phyloP scores from a whole-genome alignment of 257 asterid species.

The Leptodermis oblonga region DNA sequence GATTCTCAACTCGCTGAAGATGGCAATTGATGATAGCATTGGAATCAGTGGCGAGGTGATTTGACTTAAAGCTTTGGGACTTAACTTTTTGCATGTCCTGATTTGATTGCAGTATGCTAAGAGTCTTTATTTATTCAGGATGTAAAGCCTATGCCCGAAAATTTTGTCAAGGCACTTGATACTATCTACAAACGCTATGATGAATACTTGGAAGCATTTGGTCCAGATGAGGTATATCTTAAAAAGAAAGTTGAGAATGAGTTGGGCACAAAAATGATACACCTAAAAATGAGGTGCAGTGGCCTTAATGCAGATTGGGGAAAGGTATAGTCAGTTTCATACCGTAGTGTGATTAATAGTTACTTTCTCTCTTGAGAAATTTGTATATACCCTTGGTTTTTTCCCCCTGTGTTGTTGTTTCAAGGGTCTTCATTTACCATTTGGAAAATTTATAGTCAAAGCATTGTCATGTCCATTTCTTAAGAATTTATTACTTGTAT shows the following conservation, averaged over 20 bases:
- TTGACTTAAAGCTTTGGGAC: not conserved
- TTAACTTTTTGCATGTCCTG: slow-evolving; percentile 13
- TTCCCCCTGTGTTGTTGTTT: not conserved
- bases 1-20: slow-evolving; percentile 63
- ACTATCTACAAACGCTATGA: slow-evolving; percentile 63
- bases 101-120: slow-evolving; percentile 19
- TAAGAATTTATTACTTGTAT: not conserved
- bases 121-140: slow-evolving; percentile 43
- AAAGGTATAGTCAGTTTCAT: slow-evolving; percentile 55
- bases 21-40: slow-evolving; percentile 83
- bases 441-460: not conserved
- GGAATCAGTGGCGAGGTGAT: slow-evolving; percentile 92
- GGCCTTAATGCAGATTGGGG: slow-evolving; percentile 94
- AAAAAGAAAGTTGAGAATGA: slow-evolving; percentile 95
- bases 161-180: slow-evolving; percentile 54
- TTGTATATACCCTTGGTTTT: not conserved
- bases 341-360: slow-evolving; percentile 9
- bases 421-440: not conserved
- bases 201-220: slow-evolving; percentile 73
- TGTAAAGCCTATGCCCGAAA: slow-evolving; percentile 80
- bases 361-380: slow-evolving; percentile 4
- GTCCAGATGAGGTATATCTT: slow-evolving; percentile 76
- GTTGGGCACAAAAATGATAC: slow-evolving; percentile 82
- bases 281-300: slow-evolving; percentile 95
- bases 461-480: not conserved